A percentile compares a stretch with the other conserved stretches of the same genome.
phyloP scores from a whole-genome alignment of 2,329 filamentous ascomycete species.

The Pochonia chlamydosporia region DNA sequence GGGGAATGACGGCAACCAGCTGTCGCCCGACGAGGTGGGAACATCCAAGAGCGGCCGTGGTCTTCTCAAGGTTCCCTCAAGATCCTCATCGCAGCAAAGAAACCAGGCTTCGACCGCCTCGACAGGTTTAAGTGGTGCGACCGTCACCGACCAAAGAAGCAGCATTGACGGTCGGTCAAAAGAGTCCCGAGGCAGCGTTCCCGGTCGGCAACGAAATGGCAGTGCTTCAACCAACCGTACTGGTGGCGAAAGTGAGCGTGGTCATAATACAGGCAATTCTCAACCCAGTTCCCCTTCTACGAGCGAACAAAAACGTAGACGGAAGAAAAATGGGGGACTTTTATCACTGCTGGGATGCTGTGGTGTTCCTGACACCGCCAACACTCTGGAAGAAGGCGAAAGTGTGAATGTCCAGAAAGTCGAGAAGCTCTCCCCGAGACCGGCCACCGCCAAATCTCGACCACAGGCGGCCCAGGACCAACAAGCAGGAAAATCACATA shows the following conservation, averaged over 20 bases:
- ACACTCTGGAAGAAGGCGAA: conserved; percentile 46
- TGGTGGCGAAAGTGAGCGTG: conserved; percentile 46
- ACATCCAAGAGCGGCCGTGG: conserved; percentile 43
- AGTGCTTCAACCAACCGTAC: conserved; percentile 62
- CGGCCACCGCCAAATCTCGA: conserved; percentile 48
- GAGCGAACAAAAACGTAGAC: conserved; percentile 46
- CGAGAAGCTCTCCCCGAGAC: conserved; percentile 49
- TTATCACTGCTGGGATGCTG: conserved; percentile 63
- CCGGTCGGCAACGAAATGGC: conserved; percentile 58
- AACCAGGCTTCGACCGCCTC: conserved; percentile 54
- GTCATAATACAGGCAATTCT: conserved; percentile 41
- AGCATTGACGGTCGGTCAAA: conserved; percentile 61
- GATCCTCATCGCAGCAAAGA: conserved; percentile 55
- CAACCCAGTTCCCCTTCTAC: conserved; percentile 46
- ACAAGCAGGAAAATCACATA: conserved; percentile 31
- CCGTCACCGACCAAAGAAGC: conserved; percentile 52
- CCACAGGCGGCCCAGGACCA: conserved; percentile 49
- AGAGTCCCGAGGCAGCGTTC: conserved; percentile 59
- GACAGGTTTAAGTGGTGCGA: conserved; percentile 55
- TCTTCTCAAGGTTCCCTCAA: conserved; percentile 53
- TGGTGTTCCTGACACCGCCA: conserved; percentile 54
- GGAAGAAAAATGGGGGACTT: conserved; percentile 50
- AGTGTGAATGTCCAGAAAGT: conserved; percentile 52
- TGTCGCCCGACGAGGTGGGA: conserved; percentile 35
- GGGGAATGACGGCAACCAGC: conserved; percentile 37